phyloP scores from a whole-genome alignment of 177 flowering plant genomes.

The Vitis hybrid region DNA sequence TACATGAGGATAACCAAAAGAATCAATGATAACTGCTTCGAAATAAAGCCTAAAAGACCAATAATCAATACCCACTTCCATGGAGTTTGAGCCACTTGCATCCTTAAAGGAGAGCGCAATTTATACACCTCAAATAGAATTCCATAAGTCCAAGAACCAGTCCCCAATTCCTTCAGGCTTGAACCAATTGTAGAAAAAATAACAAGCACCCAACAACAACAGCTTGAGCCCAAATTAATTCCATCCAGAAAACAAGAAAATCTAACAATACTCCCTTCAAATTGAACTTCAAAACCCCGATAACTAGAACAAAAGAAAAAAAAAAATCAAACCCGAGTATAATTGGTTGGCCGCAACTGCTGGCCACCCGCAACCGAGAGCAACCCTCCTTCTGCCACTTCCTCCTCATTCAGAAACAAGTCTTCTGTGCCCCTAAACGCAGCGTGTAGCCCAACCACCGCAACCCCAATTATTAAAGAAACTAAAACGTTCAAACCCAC shows the following conservation, averaged over 20 bases:
- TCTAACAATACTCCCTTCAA: too few species aligned
- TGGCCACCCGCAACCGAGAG: constrained; percentile 39
- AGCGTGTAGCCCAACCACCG: constrained; percentile 56
- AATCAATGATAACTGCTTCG: too few species aligned
- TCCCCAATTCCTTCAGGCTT: too few species aligned
- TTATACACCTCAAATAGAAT: too few species aligned
- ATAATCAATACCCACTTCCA: too few species aligned
- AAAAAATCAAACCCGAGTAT: constrained; percentile 24
- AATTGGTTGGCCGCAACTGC: constrained; percentile 18
- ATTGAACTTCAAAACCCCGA: not conserved
- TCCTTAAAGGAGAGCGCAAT: too few species aligned
- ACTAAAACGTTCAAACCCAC: constrained; percentile 77
- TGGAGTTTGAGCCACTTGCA: too few species aligned
- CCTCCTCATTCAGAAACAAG: constrained; percentile 52
- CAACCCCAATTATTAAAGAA: constrained; percentile 47
- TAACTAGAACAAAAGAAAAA: not conserved
- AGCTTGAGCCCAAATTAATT: not conserved
- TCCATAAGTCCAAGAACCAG: too few species aligned
- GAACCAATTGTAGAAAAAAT: too few species aligned
- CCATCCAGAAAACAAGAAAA: not conserved
- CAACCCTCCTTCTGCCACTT: constrained; percentile 49
- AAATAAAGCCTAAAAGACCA: too few species aligned
- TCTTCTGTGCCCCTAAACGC: constrained; percentile 58
- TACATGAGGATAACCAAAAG: too few species aligned
- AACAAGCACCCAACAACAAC: not conserved